Evolutionary conservation across 2,329 filamentous ascomycete genomes (phyloP).

Genomic region (Penicillium concentricum): DNA sequence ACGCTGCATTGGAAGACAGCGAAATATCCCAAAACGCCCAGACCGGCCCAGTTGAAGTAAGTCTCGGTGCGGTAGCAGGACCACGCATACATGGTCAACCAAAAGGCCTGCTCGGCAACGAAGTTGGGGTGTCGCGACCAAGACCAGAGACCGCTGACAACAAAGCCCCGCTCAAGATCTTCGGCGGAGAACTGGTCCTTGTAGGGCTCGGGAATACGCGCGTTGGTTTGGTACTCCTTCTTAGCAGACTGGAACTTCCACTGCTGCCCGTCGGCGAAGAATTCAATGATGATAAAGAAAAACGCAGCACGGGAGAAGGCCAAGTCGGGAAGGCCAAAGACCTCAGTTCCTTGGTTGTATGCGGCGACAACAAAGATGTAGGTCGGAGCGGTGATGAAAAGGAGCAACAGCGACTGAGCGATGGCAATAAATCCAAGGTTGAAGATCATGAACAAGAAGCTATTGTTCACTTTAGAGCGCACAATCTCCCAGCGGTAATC

Average conservation of each 20-base stretch:
- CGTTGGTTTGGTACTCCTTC: conserved; percentile 68
- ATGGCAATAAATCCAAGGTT: conserved; percentile 89
- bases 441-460: conserved; percentile 79
- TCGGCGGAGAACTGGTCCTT: conserved; percentile 58
- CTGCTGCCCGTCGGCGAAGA: conserved; percentile 86
- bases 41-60: conserved; percentile 74
- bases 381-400: conserved; percentile 73
- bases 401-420: conserved; percentile 78
- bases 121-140: conserved; percentile 95
- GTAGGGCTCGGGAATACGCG: conserved; percentile 62
- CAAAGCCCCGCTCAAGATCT: conserved; percentile 87
- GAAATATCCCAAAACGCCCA: conserved; percentile 69
- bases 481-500: conserved; percentile 92
- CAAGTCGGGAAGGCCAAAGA: conserved; percentile 60
- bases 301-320: conserved; percentile 57
- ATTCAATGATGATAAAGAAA: conserved; percentile 64
- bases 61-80: conserved; percentile 70
- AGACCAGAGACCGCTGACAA: conserved; percentile 78
- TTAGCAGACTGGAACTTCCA: conserved; percentile 89
- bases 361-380: conserved; percentile 78
- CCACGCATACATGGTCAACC: conserved; percentile 88
- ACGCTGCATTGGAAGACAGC: conserved; percentile 88
- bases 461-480: conserved; percentile 63
- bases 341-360: conserved; percentile 56
- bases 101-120: conserved; percentile 84